These are phyloP conservation scores for Kodamaea sp. DNA, from an alignment of 1,139 yeast species.

Conservation along the genomic window DNA sequence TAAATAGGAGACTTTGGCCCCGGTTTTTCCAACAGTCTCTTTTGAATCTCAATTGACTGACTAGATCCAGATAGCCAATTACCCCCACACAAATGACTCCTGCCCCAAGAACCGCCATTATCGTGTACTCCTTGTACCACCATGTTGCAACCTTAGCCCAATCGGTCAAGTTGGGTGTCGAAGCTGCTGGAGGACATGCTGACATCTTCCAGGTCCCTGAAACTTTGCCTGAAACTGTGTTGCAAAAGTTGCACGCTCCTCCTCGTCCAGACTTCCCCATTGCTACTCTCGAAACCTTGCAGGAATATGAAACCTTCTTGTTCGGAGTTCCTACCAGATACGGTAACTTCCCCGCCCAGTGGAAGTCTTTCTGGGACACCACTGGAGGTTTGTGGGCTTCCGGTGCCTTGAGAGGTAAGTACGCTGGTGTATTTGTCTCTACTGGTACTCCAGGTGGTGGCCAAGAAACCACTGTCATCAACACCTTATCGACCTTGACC, in stretches of 20 bases:
- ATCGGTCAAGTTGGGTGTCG: slow-evolving; percentile 69
- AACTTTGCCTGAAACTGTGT: slow-evolving; percentile 67
- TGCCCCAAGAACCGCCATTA: slow-evolving; percentile 49
- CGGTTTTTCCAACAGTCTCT: too few species aligned
- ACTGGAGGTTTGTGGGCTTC: slow-evolving; percentile 83
- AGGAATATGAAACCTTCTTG: slow-evolving; percentile 69
- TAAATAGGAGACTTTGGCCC: too few species aligned
- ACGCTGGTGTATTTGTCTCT: slow-evolving; percentile 73
- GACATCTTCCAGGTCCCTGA: slow-evolving; percentile 79
- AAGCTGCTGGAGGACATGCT: slow-evolving; percentile 72
- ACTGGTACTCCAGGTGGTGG: slow-evolving; percentile 89
- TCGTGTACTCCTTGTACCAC: slow-evolving; percentile 82
- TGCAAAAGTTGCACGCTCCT: slow-evolving; percentile 60
- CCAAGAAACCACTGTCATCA: slow-evolving; percentile 70
- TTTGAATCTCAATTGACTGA: too few species aligned
- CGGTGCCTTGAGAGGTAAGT: slow-evolving; percentile 75
- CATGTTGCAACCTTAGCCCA: slow-evolving; percentile 72
- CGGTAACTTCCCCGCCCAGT: slow-evolving; percentile 82
- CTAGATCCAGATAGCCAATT: too few species aligned
- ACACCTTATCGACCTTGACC: slow-evolving; percentile 63
- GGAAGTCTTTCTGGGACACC: slow-evolving; percentile 78
- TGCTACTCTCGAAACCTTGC: slow-evolving; percentile 61
- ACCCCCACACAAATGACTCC: slow-evolving; percentile 6
- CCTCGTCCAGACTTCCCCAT: slow-evolving; percentile 68
- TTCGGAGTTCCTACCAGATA: slow-evolving; percentile 85